Evolutionary conservation across 148 eudicot species (phyloP).

Genomic region (Rhododendron molle): DNA sequence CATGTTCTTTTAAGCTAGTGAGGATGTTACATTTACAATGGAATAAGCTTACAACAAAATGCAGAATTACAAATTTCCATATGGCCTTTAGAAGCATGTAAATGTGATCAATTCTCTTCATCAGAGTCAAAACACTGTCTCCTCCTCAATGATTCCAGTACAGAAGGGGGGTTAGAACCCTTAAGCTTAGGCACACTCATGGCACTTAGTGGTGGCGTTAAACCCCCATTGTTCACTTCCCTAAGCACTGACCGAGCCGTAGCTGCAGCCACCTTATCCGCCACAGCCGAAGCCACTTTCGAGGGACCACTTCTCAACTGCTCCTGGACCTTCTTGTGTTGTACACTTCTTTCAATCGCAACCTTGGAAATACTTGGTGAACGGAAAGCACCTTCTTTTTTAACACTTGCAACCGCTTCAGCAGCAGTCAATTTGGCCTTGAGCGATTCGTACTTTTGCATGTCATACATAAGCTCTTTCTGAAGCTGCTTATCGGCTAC

Average conservation of each 20-base stretch:
- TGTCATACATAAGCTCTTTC: conserved; percentile 85
- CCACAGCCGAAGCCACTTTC: conserved; percentile 71
- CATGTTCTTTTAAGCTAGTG: not conserved
- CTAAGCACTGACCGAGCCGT: conserved; percentile 67
- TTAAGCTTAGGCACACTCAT: conserved; percentile 71
- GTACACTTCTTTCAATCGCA: conserved; percentile 11
- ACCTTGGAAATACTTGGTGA: conserved; percentile 33
- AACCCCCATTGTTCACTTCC: conserved; percentile 55
- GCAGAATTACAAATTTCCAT: not conserved
- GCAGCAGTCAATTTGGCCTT: conserved; percentile 57
- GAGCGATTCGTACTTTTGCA: conserved; percentile 65
- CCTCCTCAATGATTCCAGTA: conserved; percentile 70
- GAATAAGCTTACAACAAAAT: not conserved
- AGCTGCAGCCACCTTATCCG: conserved; percentile 59
- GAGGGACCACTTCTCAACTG: conserved; percentile 28
- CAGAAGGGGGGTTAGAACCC: conserved; percentile 35
- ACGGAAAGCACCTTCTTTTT: conserved; percentile 25
- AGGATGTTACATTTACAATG: not conserved
- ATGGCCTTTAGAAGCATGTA: not conserved
- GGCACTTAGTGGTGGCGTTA: conserved; percentile 63
- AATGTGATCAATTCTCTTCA: conserved; percentile 52
- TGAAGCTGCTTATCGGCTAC: conserved; percentile 91
- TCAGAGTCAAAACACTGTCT: conserved; percentile 75
- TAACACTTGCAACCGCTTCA: conserved; percentile 47
- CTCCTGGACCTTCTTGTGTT: conserved; percentile 24